These are phyloP conservation scores for Aspergillus ruber DNA, from an alignment of 2,329 filamentous ascomycete species.

Conservation along the genomic window DNA sequence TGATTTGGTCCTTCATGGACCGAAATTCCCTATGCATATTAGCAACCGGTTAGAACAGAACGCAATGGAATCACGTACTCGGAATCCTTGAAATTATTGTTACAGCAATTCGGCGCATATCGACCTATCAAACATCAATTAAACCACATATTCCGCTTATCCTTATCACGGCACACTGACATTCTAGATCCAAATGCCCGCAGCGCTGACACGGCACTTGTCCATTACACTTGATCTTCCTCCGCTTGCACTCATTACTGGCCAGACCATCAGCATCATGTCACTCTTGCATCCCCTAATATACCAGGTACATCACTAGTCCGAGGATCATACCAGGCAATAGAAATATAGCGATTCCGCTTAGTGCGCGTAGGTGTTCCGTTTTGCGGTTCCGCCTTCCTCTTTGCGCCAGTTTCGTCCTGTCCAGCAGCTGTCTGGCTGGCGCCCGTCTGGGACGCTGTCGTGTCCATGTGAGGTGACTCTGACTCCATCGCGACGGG, in stretches of 20 bases:
- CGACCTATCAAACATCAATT: constrained; percentile 33
- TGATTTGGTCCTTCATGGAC: constrained; percentile 68
- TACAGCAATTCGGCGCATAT: constrained; percentile 62
- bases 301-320: no score
- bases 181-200: constrained; percentile 58
- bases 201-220: constrained; percentile 60
- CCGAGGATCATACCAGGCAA: constrained; percentile 51
- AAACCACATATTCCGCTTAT: background rate
- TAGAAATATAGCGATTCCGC: constrained; percentile 62
- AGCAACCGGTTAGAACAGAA: background rate
- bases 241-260: constrained; percentile 59
- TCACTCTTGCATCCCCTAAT: background rate
- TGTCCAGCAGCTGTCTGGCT: constrained; percentile 18
- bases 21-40: constrained; percentile 60
- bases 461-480: constrained; percentile 24
- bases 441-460: constrained; percentile 15
- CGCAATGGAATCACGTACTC: constrained; percentile 46
- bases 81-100: constrained; percentile 80
- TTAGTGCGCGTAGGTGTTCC: constrained; percentile 52
- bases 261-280: background rate
- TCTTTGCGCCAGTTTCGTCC: constrained; percentile 28
- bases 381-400: constrained; percentile 38
- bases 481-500: constrained; percentile 26
- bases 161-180: constrained; percentile 16
- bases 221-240: constrained; percentile 64